These are phyloP conservation scores for Zoysia pacifica DNA, from an alignment of 176 grass and related monocot genomes.

Conservation along the genomic window DNA sequence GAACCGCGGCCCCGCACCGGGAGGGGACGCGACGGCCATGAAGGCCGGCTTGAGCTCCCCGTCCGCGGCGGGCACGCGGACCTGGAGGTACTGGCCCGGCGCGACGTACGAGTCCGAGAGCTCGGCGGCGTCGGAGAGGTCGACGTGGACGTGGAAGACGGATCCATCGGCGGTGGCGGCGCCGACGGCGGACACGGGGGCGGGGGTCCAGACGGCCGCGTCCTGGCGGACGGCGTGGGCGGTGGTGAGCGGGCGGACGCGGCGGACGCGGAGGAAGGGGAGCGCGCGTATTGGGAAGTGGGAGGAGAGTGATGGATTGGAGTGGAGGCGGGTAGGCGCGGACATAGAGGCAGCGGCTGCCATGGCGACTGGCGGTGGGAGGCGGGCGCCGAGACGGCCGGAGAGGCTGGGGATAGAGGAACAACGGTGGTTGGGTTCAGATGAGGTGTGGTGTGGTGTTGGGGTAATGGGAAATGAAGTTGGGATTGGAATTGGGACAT, in stretches of 20 bases:
- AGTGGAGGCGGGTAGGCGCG: constrained; percentile 3
- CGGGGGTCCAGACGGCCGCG: constrained; percentile 54
- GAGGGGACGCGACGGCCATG: constrained; percentile 79
- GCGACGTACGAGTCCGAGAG: constrained; percentile 41
- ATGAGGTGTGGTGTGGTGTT: neutral
- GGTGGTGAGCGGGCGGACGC: constrained; percentile 44
- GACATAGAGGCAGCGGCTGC: constrained; percentile 34
- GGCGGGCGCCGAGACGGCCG: neutral
- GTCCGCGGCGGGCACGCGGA: constrained; percentile 66
- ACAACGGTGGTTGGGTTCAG: neutral
- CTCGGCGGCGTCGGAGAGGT: constrained; percentile 62
- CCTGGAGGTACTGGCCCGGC: constrained; percentile 69
- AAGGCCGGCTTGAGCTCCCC: constrained; percentile 52
- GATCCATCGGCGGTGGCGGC: constrained; percentile 61
- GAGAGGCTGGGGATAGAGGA: neutral
- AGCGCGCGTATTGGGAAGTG: constrained; percentile 38
- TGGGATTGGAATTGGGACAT: neutral
- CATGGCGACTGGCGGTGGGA: constrained; percentile 1
- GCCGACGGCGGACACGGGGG: constrained; percentile 48
- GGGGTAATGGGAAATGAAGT: neutral
- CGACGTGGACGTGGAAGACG: constrained; percentile 61
- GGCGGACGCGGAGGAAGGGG: constrained; percentile 50
- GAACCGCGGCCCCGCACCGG: constrained; percentile 33
- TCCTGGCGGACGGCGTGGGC: constrained; percentile 51
- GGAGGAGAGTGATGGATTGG: neutral